Evolutionary conservation across 441 rosid species (phyloP).

Genomic region (Iberis amara): DNA sequence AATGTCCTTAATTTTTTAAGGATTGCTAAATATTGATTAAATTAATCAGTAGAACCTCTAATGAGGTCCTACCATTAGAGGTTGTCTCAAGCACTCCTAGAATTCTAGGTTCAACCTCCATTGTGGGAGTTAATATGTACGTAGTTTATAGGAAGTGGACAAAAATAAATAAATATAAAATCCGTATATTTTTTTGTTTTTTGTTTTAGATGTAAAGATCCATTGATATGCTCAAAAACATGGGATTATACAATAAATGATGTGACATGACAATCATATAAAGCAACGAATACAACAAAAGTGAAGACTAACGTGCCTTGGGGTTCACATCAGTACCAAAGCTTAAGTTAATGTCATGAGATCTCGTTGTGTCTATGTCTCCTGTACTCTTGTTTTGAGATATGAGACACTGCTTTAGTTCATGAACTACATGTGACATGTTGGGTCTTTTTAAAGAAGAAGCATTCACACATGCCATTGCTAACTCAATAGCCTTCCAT

Average conservation of each 20-base stretch:
- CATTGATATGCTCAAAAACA: no score
- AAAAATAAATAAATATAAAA: no score
- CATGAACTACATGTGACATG: constrained; percentile 45
- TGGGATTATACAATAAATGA: neutral
- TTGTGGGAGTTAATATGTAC: no score
- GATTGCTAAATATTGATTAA: no score
- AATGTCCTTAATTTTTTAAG: no score
- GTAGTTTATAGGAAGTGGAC: no score
- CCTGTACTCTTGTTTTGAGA: constrained; percentile 25
- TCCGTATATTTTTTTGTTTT: no score
- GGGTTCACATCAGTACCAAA: constrained; percentile 25
- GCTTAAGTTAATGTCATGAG: constrained; percentile 15
- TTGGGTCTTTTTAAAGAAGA: constrained; percentile 37
- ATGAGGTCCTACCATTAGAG: no score
- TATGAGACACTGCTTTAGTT: constrained; percentile 35
- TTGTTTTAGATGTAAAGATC: no score
- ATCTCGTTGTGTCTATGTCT: constrained; percentile 3
- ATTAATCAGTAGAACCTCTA: no score
- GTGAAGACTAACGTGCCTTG: constrained; percentile 23
- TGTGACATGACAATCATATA: neutral
- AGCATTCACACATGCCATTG: constrained; percentile 29
- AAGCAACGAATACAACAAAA: neutral
- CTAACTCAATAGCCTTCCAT: constrained; percentile 33
- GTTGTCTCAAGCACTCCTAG: no score
- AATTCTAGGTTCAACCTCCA: no score